Evolutionary conservation across 148 eudicot genomes (phyloP).

Genomic region (Dianthus caryophyllus): DNA sequence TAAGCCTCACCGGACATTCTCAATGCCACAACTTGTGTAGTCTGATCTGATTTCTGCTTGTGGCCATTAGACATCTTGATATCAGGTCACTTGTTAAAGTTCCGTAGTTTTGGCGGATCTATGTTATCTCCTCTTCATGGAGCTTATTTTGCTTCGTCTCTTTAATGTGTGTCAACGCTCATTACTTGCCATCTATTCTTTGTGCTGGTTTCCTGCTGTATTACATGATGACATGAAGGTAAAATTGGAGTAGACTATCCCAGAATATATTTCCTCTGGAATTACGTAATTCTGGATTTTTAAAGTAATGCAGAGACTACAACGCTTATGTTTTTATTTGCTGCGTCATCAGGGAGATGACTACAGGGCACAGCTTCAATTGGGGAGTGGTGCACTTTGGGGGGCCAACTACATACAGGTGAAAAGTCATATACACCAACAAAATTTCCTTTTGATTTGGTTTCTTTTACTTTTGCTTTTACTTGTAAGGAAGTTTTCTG

Average conservation of each 20-base stretch:
- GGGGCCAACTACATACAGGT: conserved; percentile 98
- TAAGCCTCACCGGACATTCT: not conserved
- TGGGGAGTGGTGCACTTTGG: conserved; percentile 76
- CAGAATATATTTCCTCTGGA: not conserved
- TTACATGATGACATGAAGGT: not conserved
- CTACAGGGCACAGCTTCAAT: conserved; percentile 74
- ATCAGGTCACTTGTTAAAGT: too few species aligned
- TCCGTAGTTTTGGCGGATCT: too few species aligned
- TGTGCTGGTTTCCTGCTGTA: not conserved
- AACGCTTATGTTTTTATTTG: not conserved
- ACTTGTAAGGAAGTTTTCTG: not conserved
- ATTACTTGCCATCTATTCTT: not conserved
- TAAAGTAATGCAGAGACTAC: not conserved
- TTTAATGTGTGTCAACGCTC: not conserved
- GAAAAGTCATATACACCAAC: not conserved
- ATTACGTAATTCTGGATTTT: not conserved
- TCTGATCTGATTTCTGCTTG: not conserved
- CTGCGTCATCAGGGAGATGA: conserved; percentile 57
- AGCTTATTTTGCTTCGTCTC: not conserved
- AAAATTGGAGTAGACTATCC: not conserved
- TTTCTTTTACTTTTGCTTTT: not conserved
- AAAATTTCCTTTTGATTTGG: not conserved
- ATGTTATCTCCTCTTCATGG: not conserved
- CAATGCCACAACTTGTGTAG: not conserved
- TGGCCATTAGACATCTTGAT: not conserved